These are phyloP conservation scores for Arthroderma sp. DNA, from an alignment of 2,329 filamentous ascomycete genomes.

Conservation along the genomic window DNA sequence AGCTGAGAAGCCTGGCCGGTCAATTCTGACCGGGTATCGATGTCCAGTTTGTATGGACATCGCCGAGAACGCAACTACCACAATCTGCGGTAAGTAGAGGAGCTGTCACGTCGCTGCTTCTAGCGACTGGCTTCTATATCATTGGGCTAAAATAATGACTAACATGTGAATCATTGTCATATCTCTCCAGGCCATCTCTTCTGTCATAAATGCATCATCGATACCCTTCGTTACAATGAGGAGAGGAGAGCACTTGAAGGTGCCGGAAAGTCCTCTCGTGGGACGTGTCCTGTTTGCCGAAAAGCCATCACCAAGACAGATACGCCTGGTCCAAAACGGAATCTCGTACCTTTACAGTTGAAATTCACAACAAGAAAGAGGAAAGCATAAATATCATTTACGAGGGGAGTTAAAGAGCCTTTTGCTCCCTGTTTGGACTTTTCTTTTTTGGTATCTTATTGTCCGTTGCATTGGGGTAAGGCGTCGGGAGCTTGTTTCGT, in stretches of 20 bases:
- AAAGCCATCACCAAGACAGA: slow-evolving; percentile 28
- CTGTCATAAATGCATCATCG: slow-evolving; percentile 49
- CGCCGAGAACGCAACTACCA: slow-evolving; percentile 46
- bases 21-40: slow-evolving; percentile 35
- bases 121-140: no score
- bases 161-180: background rate
- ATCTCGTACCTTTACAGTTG: slow-evolving; percentile 26
- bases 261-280: slow-evolving; percentile 20
- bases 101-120: background rate
- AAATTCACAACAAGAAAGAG: slow-evolving; percentile 23
- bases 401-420: background rate
- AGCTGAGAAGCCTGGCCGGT: slow-evolving; percentile 19
- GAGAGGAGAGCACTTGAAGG: slow-evolving; percentile 30
- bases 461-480: no score
- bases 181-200: slow-evolving; percentile 43
- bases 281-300: slow-evolving; percentile 34
- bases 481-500: no score
- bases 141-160: no score
- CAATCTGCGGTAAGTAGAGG: slow-evolving; percentile 42
- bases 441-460: background rate
- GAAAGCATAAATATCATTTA: background rate
- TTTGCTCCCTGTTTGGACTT: background rate
- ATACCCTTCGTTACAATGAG: slow-evolving; percentile 45
- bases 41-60: slow-evolving; percentile 54
- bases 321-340: slow-evolving; percentile 20